These are phyloP conservation scores for Colletotrichum noveboracense DNA, from an alignment of 2,329 filamentous ascomycete genomes.

Conservation along the genomic window DNA sequence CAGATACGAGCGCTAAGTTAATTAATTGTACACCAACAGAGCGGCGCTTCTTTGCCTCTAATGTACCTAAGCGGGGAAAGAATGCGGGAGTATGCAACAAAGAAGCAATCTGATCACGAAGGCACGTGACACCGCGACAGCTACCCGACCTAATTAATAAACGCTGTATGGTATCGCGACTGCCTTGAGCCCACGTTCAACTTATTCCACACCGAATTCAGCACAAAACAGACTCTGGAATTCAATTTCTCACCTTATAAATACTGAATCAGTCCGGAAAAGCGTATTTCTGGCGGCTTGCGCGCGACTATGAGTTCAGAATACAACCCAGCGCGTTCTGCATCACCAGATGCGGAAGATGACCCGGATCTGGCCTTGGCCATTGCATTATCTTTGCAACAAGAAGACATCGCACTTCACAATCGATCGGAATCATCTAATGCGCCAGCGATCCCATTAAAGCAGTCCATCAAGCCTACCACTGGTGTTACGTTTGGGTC, in stretches of 20 bases:
- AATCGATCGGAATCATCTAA: not conserved
- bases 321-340: not conserved
- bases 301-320: not conserved
- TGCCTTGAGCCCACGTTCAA: not conserved
- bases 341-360: conserved; percentile 42
- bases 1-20: not conserved
- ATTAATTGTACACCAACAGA: not conserved
- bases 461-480: not conserved
- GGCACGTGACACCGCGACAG: not conserved
- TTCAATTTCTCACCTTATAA: not conserved
- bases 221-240: not conserved
- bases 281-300: not conserved
- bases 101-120: not conserved
- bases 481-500: conserved; percentile 37
- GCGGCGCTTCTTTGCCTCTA: not conserved
- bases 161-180: not conserved
- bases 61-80: not conserved
- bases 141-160: not conserved
- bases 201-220: not conserved
- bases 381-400: conserved; percentile 61
- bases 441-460: not conserved
- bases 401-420: conserved; percentile 20
- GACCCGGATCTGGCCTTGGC: conserved; percentile 66
- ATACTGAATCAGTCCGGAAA: not conserved
- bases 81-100: not conserved